Evolutionary conservation across 2,329 filamentous ascomycete genomes (phyloP).

Genomic region (Dactylella cylindrospora): DNA sequence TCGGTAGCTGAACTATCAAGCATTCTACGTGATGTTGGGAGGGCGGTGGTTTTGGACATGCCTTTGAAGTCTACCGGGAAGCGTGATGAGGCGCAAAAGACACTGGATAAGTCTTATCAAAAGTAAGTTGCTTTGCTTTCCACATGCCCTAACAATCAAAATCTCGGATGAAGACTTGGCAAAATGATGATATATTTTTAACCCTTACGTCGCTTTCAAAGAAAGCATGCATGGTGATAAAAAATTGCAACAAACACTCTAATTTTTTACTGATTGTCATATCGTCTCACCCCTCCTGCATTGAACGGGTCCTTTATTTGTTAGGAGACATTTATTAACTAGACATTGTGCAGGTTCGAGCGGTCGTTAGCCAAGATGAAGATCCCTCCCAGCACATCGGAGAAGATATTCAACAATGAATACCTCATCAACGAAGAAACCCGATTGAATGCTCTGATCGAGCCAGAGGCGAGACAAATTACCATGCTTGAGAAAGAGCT

Average conservation of each 20-base stretch:
- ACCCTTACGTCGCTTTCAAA: constrained; percentile 36
- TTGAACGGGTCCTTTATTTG: background rate
- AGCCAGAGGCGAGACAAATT: constrained; percentile 46
- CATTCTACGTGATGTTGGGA: constrained; percentile 33
- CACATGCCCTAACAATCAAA: background rate
- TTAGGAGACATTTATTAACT: background rate
- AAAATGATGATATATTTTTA: constrained; percentile 45
- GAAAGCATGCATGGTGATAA: constrained; percentile 33
- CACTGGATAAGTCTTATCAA: constrained; percentile 40
- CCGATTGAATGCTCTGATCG: constrained; percentile 45
- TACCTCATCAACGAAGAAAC: constrained; percentile 47
- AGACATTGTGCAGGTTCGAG: constrained; percentile 40
- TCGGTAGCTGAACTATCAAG: constrained; percentile 36
- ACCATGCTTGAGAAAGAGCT: constrained; percentile 46
- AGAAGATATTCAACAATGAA: constrained; percentile 48
- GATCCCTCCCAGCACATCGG: constrained; percentile 44
- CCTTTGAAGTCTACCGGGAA: constrained; percentile 35
- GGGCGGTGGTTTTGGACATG: constrained; percentile 27
- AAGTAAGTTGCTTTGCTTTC: constrained; percentile 23
- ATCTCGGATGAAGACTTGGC: background rate
- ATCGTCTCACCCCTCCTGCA: background rate
- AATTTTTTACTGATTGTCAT: constrained; percentile 43
- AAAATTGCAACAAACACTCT: constrained; percentile 45
- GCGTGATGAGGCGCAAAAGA: constrained; percentile 46
- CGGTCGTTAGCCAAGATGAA: constrained; percentile 45